phyloP scores from a whole-genome alignment of 2,329 filamentous ascomycete genomes.

The Talaromyces funiculosus region DNA sequence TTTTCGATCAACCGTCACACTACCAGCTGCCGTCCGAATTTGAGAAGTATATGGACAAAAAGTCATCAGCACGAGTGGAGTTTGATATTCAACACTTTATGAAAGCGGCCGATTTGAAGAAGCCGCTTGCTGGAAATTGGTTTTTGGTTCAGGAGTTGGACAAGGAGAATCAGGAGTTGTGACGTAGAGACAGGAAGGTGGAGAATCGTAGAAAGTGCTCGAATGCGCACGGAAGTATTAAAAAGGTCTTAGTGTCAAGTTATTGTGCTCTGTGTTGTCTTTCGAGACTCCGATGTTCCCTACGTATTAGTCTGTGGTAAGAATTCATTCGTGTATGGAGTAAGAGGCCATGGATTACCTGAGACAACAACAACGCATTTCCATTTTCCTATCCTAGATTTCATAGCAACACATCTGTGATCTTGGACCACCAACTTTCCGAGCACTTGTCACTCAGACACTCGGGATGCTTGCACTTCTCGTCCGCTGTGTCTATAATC shows the following conservation, averaged over 20 bases:
- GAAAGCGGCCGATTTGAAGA: not conserved
- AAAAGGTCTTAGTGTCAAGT: not conserved
- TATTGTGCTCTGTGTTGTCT: no score
- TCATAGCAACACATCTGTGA: not conserved
- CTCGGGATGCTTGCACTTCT: constrained; percentile 10
- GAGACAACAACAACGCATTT: no score
- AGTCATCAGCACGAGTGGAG: constrained; percentile 1
- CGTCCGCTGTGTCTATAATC: constrained; percentile 9
- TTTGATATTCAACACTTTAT: constrained; percentile 11
- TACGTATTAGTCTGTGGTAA: not conserved
- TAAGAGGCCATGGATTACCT: not conserved
- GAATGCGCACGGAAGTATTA: not conserved
- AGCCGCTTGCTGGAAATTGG: constrained; percentile 10
- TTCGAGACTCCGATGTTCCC: not conserved
- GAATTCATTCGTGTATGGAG: not conserved
- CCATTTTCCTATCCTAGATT: no score
- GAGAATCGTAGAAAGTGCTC: no score
- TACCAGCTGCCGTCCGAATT: constrained; percentile 3
- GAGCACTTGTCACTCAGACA: not conserved
- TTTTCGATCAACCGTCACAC: constrained; percentile 3
- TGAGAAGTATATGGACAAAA: constrained; percentile 2
- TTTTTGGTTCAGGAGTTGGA: constrained; percentile 5
- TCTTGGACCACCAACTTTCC: constrained; percentile 5
- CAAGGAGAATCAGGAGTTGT: not conserved
- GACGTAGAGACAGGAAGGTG: not conserved